A percentile compares a stretch with the other conserved stretches of the same genome.
Conservation (phyloP, 371 early-diverging fungal species). For the Mucor saturninus region DNA sequence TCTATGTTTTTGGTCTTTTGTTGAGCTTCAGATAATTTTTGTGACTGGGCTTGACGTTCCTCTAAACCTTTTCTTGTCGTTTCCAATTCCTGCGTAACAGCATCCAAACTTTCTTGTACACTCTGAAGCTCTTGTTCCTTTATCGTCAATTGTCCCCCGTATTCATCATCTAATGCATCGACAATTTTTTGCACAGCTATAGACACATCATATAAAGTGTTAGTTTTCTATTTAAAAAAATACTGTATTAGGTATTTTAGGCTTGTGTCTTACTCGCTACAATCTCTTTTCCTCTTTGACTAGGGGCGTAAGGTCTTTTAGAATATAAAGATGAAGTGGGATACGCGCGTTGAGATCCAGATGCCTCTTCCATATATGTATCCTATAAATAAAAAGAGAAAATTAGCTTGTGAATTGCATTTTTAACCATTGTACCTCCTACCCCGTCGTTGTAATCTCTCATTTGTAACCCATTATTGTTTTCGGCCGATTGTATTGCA, state of each 20-base stretch:
- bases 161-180: constrained; percentile 70
- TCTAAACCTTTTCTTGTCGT: constrained; percentile 67
- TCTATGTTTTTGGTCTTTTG: constrained; percentile 59
- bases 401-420: too few relatives aligned
- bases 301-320: constrained; percentile 33
- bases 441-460: constrained; percentile 58
- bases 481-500: constrained; percentile 72
- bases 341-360: background rate
- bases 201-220: background rate
- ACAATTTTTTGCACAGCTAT: constrained; percentile 74
- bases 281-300: constrained; percentile 58
- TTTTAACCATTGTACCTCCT: background rate
- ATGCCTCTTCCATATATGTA: constrained; percentile 13
- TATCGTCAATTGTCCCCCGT: constrained; percentile 60
- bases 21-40: constrained; percentile 62
- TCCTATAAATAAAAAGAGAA: constrained; percentile 1
- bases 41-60: constrained; percentile 50
- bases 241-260: background rate
- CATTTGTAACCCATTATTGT: constrained; percentile 73
- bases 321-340: constrained; percentile 8
- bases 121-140: constrained; percentile 67
- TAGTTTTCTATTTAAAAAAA: background rate
- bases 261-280: constrained; percentile 49
- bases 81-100: constrained; percentile 69
- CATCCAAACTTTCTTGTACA: constrained; percentile 63